Evolutionary conservation across 176 grass and related monocot genomes (phyloP).

Genomic region (Bromus sterilis): DNA sequence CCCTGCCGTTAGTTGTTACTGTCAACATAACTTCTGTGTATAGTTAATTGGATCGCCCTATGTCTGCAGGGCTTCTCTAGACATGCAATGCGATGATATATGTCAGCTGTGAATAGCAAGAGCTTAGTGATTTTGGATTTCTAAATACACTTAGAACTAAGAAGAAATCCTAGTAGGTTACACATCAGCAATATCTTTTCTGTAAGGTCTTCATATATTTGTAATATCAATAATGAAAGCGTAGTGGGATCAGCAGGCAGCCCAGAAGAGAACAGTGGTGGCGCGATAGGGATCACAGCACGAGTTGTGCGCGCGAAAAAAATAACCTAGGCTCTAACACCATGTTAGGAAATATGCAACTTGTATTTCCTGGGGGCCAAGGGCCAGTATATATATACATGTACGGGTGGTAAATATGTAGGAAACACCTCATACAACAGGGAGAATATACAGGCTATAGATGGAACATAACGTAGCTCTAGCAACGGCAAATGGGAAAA

Average conservation of each 20-base stretch:
- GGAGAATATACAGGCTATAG: too few relatives aligned
- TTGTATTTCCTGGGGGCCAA: too few relatives aligned
- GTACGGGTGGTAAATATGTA: too few relatives aligned
- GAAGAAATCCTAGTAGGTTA: not conserved
- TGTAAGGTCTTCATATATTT: not conserved
- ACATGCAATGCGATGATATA: not conserved
- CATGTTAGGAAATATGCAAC: too few relatives aligned
- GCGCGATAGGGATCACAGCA: too few relatives aligned
- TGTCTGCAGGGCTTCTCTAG: not conserved
- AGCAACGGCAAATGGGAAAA: not conserved
- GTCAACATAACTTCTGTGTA: not conserved
- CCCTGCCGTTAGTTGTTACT: not conserved
- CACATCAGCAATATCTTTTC: not conserved
- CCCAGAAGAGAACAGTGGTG: too few relatives aligned
- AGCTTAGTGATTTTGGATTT: slow-evolving; percentile 7
- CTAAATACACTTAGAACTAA: not conserved
- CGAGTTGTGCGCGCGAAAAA: too few relatives aligned
- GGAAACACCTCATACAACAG: too few relatives aligned
- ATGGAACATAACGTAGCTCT: too few relatives aligned
- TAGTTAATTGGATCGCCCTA: not conserved
- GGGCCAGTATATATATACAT: too few relatives aligned
- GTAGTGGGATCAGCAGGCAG: too few relatives aligned
- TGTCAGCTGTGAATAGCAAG: not conserved
- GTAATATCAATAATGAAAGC: not conserved
- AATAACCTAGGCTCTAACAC: too few relatives aligned